These are phyloP conservation scores for Cladosporium sp. DNA, from an alignment of 2,329 filamentous ascomycete species.

Conservation along the genomic window DNA sequence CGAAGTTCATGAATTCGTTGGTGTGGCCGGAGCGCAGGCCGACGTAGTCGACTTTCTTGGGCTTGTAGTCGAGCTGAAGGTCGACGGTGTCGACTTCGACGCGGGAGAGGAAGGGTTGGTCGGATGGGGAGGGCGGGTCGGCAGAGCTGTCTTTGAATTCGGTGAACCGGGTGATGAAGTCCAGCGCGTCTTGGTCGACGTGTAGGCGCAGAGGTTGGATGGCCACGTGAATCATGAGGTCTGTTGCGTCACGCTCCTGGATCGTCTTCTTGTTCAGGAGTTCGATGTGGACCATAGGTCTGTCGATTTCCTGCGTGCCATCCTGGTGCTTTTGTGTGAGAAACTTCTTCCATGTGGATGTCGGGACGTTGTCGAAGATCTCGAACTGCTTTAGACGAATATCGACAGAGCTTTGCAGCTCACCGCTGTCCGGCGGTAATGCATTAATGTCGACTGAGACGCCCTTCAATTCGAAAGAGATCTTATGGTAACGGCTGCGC, in stretches of 20 bases:
- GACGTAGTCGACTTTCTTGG: conserved; percentile 93
- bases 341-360: conserved; percentile 98
- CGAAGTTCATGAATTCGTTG: conserved; percentile 98
- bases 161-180: conserved; percentile 96
- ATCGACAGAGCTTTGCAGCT: conserved; percentile 83
- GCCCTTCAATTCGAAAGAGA: conserved; percentile 86
- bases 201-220: conserved; percentile 83
- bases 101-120: conserved; percentile 68
- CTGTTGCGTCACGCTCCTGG: conserved; percentile 75
- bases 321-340: conserved; percentile 85
- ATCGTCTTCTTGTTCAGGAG: conserved; percentile 83
- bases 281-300: conserved; percentile 85
- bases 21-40: conserved; percentile 88
- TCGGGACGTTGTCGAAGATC: conserved; percentile 88
- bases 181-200: conserved; percentile 93
- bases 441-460: conserved; percentile 75
- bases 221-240: conserved; percentile 65
- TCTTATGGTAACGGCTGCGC: conserved; percentile 86
- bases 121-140: conserved; percentile 36
- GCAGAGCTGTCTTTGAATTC: conserved; percentile 81
- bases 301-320: conserved; percentile 68
- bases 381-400: conserved; percentile 76
- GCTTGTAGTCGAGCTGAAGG: conserved; percentile 91
- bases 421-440: conserved; percentile 68
- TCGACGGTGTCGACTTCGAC: conserved; percentile 79